phyloP scores from a whole-genome alignment of 306 rosid species.

The Cicer chorassanicum region DNA sequence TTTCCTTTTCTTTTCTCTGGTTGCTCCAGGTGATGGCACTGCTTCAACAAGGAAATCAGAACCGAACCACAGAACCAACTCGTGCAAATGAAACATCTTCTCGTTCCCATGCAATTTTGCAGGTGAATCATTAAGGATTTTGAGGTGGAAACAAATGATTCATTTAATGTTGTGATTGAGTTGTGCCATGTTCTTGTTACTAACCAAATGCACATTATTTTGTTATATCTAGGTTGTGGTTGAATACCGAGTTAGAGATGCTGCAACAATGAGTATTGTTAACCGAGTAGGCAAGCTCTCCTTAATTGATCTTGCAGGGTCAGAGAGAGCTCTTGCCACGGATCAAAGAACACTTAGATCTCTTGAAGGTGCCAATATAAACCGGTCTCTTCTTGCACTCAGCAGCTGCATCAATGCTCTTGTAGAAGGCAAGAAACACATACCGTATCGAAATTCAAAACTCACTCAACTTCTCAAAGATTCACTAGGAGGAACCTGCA shows the following conservation, averaged over 20 bases:
- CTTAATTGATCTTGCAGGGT: constrained; percentile 94
- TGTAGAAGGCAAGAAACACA: constrained; percentile 96
- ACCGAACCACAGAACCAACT: constrained; percentile 97
- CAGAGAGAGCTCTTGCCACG: constrained; percentile 97
- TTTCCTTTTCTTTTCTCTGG: constrained; percentile 25
- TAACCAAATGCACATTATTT: constrained; percentile 35
- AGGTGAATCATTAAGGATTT: constrained; percentile 54
- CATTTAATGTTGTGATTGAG: background rate
- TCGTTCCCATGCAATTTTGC: constrained; percentile 95
- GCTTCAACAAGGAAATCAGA: constrained; percentile 93
- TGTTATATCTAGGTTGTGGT: constrained; percentile 68
- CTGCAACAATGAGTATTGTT: constrained; percentile 66
- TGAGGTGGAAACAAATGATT: background rate
- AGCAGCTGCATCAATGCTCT: constrained; percentile 97
- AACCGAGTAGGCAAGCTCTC: constrained; percentile 92
- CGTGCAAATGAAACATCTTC: constrained; percentile 95
- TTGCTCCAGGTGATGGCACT: constrained; percentile 85
- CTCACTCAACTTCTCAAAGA: constrained; percentile 97
- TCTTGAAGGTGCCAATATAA: constrained; percentile 95
- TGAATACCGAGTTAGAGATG: constrained; percentile 83
- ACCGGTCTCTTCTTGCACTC: constrained; percentile 90
- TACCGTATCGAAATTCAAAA: constrained; percentile 88
- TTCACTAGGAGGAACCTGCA: constrained; percentile 90
- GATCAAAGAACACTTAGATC: constrained; percentile 94
- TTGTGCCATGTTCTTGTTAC: constrained; percentile 31